These are phyloP conservation scores for Irpex lacteus DNA, from an alignment of 1,284 basidiomycete genomes.

Conservation along the genomic window DNA sequence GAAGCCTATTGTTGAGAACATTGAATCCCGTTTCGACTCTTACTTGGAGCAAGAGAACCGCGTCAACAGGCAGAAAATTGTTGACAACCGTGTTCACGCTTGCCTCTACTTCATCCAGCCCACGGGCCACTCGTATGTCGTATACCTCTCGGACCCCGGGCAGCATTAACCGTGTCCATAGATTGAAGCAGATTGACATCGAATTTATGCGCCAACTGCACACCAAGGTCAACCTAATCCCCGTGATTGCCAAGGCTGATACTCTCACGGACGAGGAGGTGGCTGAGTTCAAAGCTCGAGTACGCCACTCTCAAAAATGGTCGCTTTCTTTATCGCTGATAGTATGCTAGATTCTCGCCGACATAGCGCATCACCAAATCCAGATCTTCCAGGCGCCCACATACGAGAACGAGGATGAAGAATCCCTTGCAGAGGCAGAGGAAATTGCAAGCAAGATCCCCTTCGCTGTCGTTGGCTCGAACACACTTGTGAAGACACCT, in stretches of 20 bases:
- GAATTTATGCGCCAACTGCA: slow-evolving; percentile 97
- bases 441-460: slow-evolving; percentile 97
- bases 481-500: slow-evolving; percentile 73
- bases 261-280: slow-evolving; percentile 96
- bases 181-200: slow-evolving; percentile 93
- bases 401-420: slow-evolving; percentile 96
- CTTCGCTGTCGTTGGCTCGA: slow-evolving; percentile 94
- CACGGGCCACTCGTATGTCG: slow-evolving; percentile 86
- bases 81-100: slow-evolving; percentile 88
- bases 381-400: slow-evolving; percentile 95
- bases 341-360: slow-evolving; percentile 70
- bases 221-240: slow-evolving; percentile 95
- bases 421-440: slow-evolving; percentile 92
- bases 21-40: slow-evolving; percentile 93
- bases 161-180: slow-evolving; percentile 29
- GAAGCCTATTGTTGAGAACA: slow-evolving; percentile 97
- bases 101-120: slow-evolving; percentile 98
- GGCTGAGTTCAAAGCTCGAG: slow-evolving; percentile 86
- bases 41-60: slow-evolving; percentile 98
- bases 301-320: slow-evolving; percentile 33
- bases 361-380: slow-evolving; percentile 91
- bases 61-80: slow-evolving; percentile 86
- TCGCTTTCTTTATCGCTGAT: neutral
- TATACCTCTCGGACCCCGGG: slow-evolving; percentile 5
- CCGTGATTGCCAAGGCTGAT: slow-evolving; percentile 95